Evolutionary conservation across 2,329 filamentous ascomycete genomes (phyloP).

Genomic region (Diaporthe longicolla): DNA sequence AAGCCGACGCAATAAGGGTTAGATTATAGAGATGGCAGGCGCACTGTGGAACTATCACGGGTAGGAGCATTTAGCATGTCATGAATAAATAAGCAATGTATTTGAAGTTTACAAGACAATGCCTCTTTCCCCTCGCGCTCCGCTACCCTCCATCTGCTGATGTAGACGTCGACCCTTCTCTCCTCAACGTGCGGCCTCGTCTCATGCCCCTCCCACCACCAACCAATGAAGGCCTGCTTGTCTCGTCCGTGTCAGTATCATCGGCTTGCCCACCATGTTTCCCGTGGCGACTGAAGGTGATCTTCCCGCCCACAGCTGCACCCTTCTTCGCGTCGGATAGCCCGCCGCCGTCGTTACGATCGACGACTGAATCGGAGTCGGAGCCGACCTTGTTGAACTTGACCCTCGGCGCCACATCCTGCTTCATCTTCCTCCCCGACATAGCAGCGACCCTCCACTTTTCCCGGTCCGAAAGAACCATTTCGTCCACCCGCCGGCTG

Average conservation of each 20-base stretch:
- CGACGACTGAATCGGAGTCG: background rate
- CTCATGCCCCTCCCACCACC: background rate
- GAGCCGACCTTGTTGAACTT: background rate
- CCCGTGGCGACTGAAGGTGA: background rate
- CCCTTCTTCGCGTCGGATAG: background rate
- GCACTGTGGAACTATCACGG: background rate
- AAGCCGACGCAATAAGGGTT: constrained; percentile 51
- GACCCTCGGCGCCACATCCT: background rate
- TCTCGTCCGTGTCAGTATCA: constrained; percentile 1
- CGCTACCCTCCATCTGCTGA: background rate
- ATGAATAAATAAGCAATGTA: background rate
- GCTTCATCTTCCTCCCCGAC: background rate
- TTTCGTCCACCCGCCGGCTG: constrained; percentile 12
- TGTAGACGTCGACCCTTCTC: constrained; percentile 13
- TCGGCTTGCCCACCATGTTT: background rate
- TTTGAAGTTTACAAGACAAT: background rate
- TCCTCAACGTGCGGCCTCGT: background rate
- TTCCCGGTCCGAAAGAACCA: constrained; percentile 22
- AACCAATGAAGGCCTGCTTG: background rate
- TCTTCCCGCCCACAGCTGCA: background rate
- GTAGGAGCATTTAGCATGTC: background rate
- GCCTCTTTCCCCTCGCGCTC: background rate
- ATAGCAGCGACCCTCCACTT: background rate
- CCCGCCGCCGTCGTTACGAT: background rate
- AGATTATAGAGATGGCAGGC: constrained; percentile 36